Evolutionary conservation across 2,329 filamentous ascomycete species (phyloP).

Genomic region (Coniochaeta hoffmannii): DNA sequence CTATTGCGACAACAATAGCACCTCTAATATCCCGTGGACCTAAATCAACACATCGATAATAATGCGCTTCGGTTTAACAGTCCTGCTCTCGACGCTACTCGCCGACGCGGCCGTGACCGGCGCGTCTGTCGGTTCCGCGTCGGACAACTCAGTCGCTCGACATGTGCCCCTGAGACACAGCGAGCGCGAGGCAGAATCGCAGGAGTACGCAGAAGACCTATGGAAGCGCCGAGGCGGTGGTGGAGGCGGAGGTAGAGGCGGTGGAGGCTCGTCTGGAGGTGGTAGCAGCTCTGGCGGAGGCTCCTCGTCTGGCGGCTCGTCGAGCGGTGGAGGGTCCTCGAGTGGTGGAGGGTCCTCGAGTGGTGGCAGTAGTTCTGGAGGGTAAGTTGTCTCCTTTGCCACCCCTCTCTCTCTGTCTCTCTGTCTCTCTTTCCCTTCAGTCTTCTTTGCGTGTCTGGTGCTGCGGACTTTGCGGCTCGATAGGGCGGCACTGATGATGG

Average conservation of each 20-base stretch:
- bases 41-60: background rate
- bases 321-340: slow-evolving; percentile 2
- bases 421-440: background rate
- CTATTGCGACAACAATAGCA: background rate
- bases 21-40: background rate
- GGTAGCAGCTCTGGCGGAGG: slow-evolving; percentile 9
- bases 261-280: slow-evolving; percentile 1
- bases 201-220: slow-evolving; percentile 30
- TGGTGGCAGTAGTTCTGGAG: slow-evolving; percentile 16
- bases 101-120: background rate
- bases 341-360: slow-evolving; percentile 2
- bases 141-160: background rate
- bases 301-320: slow-evolving; percentile 6
- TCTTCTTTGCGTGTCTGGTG: background rate
- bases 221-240: slow-evolving; percentile 57
- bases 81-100: background rate
- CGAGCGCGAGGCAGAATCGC: background rate
- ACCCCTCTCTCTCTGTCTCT: slow-evolving; percentile 3
- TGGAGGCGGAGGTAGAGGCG: slow-evolving; percentile 15
- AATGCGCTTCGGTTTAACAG: background rate
- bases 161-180: slow-evolving; percentile 1
- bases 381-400: slow-evolving; percentile 6
- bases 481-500: slow-evolving; percentile 33
- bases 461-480: slow-evolving; percentile 6
- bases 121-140: background rate